phyloP scores from a whole-genome alignment of 805 yeast genomes.

The Monosporozyma aerobia region DNA sequence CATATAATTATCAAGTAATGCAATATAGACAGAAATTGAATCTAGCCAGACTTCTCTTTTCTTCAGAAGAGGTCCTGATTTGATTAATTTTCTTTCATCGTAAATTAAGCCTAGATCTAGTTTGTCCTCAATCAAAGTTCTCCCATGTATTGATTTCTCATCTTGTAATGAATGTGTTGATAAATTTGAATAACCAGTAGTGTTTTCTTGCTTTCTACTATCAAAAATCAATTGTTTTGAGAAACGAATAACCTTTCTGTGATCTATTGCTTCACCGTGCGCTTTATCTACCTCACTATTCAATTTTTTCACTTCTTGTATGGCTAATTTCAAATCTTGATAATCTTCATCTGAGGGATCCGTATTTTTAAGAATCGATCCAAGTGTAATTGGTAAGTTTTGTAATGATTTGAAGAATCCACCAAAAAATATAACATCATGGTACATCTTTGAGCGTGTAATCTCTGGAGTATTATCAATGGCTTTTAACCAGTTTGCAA shows the following conservation, averaged over 20 bases:
- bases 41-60: slow-evolving; percentile 60
- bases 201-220: slow-evolving; percentile 14
- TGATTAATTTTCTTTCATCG: slow-evolving; percentile 45
- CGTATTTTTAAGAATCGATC: slow-evolving; percentile 46
- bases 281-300: slow-evolving; percentile 51
- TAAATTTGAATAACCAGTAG: slow-evolving; percentile 23
- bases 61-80: slow-evolving; percentile 48
- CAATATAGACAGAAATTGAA: slow-evolving; percentile 40
- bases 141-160: not conserved
- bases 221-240: slow-evolving; percentile 30
- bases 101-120: slow-evolving; percentile 42
- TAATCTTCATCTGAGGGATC: slow-evolving; percentile 43
- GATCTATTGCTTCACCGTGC: slow-evolving; percentile 52
- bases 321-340: slow-evolving; percentile 41
- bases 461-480: slow-evolving; percentile 42
- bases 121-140: slow-evolving; percentile 13
- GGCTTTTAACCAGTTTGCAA: slow-evolving; percentile 50
- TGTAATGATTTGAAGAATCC: slow-evolving; percentile 48
- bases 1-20: slow-evolving; percentile 63
- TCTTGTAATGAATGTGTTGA: not conserved
- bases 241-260: slow-evolving; percentile 44
- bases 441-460: slow-evolving; percentile 35
- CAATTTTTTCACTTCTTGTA: slow-evolving; percentile 45
- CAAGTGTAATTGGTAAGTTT: slow-evolving; percentile 52
- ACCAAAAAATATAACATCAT: slow-evolving; percentile 47